Evolutionary conservation across 108 stramenopile genomes (phyloP), one percentile per base, ranked within the genome.

Genomic region (Chaetoceros tenuissimus): DNA sequence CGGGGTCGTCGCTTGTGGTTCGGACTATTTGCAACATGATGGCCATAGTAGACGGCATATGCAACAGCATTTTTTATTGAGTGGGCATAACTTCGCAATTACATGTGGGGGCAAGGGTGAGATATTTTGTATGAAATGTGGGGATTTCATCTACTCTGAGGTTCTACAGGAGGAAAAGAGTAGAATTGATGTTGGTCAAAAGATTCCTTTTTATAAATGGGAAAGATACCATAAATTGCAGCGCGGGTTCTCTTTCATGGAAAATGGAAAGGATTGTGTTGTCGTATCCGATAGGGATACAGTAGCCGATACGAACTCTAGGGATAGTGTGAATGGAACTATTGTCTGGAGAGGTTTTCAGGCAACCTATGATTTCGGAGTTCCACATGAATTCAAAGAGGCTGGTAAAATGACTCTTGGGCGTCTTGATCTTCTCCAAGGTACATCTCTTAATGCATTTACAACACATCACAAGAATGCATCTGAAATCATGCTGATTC

Each of bases 111-210:
- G 58, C 46, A 28, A 64, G 26, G 81, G 73, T 1, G 73, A 80
- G 51, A 24, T 89, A 34, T 90, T 74, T 57, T 86, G 88, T 55
- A 85, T 82, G 57, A 31, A 55, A 5, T 86, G 84, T 57, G 88
- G 82, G 3, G 83, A 89, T 50, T 69, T 79, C 34, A 66, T 79
- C 1, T 70, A 82, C 44, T 85, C 87, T 30, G 75, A 75, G 26
- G 72, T 86, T 25, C 87, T 91, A 59, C 79, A 84, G 26, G 69
- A 79, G 55, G 89, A 91, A 48, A 69, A 69, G 48, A 74, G 80
- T 19, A 73, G 89, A 0, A 58, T 83, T 47, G 85, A 80, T 34
- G 57, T 79, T 19, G 48, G 62, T 27, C 61, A 67, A 17, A 62
- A 70, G 30, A 28, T 77, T 7, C 85, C 85, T 0, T 63, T 57